Percentiles rank a stretch among this genome's conserved stretches.
phyloP scores from a whole-genome alignment of 306 rosid species.

The Acmispon strigosus region DNA sequence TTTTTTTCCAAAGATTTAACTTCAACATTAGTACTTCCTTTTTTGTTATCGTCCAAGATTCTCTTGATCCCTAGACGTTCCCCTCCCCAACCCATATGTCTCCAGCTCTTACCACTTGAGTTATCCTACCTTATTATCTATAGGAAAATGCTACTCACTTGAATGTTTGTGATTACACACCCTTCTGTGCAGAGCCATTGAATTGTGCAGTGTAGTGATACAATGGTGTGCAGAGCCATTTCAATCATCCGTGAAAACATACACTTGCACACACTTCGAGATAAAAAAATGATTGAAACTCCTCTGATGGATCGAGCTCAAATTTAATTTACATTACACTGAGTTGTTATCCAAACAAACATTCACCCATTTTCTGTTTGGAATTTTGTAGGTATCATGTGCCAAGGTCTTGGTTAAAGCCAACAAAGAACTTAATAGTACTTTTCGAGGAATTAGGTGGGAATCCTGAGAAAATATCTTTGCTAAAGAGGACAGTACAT shows the following conservation, averaged over 20 bases:
- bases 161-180: background rate
- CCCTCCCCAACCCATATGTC: no score
- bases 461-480: slow-evolving; percentile 61
- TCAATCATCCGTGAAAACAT: no score
- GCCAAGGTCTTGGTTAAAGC: slow-evolving; percentile 94
- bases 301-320: no score
- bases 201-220: background rate
- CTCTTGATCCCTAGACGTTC: no score
- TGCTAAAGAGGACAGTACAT: slow-evolving; percentile 47
- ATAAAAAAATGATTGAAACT: no score
- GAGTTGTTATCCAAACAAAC: no score
- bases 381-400: slow-evolving; percentile 75
- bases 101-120: no score
- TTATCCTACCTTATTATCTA: no score
- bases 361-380: background rate
- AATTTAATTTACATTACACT: no score
- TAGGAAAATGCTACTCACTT: background rate
- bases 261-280: no score
- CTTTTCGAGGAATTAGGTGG: slow-evolving; percentile 96
- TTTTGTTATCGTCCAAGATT: no score
- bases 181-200: background rate
- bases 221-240: background rate
- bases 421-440: slow-evolving; percentile 65
- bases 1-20: background rate
- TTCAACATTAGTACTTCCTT: background rate